Evolutionary conservation across 2,329 filamentous ascomycete species (phyloP), one percentile per base, ranked within the genome.

Genomic region (Calonectria leucothoes): DNA sequence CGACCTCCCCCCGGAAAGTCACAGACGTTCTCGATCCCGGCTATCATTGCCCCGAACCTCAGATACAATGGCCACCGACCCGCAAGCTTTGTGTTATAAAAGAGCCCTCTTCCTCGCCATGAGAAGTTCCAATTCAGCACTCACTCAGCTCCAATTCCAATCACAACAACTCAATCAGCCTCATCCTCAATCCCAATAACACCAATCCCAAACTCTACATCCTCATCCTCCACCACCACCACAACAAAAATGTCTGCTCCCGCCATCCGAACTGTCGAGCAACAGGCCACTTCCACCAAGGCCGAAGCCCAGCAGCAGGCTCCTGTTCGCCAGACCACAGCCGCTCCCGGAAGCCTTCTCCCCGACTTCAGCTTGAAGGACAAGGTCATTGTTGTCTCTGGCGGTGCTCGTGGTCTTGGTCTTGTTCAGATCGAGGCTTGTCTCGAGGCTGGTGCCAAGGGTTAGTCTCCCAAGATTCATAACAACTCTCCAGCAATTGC

Each of bases 351-450:
- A 39, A 78, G 82, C 35, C 74, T 84, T 15, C 84, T 96, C 65
- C 92, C 93, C 55, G 95, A 97, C 81, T 97, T 97, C 87, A 93
- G 89, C 80, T 89, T 97, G 75, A 88, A 90, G 75, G 90, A 91
- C 84, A 95, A 93, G 83, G 92, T 96, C 20, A 89, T 96, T 67
- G 84, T 95, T 55, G 93, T 97, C 25, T 94, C 94, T 2, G 94
- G 95, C 61, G 94, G 90, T 70, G 95, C 92, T 10, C 90, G 94
- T 73, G 95, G 95, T 3, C 87, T 97, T 12, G 95, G 95, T 49
- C 87, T 97, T 49, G 93, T 93, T 27, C 94, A 96, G 82, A 91
- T 93, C 51, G 94, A 96, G 81, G 95, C 94, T 8, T 87, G 97
- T 59, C 86, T 96, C 48, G 94, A 97, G 83, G 94, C 94, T 12